A percentile compares a stretch with the other conserved stretches of the same genome.
Evolutionary conservation across 768 basidiomycete species (phyloP).

Genomic region (Mycena latifolia): DNA sequence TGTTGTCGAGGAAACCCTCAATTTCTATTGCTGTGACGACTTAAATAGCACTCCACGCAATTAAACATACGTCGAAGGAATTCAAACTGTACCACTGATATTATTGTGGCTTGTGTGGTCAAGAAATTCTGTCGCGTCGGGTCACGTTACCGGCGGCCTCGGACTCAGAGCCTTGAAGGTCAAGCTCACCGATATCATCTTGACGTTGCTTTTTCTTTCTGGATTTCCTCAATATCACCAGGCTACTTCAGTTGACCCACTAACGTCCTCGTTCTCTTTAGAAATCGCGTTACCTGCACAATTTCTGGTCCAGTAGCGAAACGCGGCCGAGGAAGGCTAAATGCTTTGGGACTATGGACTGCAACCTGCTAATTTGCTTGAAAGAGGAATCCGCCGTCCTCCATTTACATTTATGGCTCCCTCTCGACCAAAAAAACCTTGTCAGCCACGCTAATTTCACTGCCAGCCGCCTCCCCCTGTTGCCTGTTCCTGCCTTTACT

Average conservation of each 20-base stretch:
- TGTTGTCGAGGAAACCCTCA: too few species aligned
- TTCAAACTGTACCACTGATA: too few species aligned
- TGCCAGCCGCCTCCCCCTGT: conserved; percentile 23
- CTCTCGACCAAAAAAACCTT: neutral
- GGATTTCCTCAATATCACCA: too few species aligned
- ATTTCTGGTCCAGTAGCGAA: conserved; percentile 13
- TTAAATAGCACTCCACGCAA: too few species aligned
- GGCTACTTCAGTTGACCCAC: neutral
- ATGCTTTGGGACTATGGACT: neutral
- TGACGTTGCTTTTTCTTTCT: neutral
- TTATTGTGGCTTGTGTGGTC: conserved; percentile 1
- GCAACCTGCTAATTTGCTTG: neutral
- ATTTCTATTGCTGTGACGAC: too few species aligned
- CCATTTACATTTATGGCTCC: neutral
- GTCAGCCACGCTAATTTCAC: conserved; percentile 9
- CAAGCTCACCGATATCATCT: too few species aligned
- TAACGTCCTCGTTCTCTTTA: neutral
- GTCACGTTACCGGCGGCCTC: neutral
- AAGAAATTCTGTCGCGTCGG: neutral
- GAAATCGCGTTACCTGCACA: neutral
- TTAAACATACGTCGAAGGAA: too few species aligned
- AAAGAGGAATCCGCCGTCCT: neutral
- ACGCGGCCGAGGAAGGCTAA: conserved; percentile 22
- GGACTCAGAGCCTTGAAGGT: too few species aligned
- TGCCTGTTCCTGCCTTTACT: neutral